Percentiles rank a stretch among this genome's conserved stretches.
Conservation (phyloP, 2,329 filamentous ascomycete species). For the Davidsoniella neocaledoniae region DNA sequence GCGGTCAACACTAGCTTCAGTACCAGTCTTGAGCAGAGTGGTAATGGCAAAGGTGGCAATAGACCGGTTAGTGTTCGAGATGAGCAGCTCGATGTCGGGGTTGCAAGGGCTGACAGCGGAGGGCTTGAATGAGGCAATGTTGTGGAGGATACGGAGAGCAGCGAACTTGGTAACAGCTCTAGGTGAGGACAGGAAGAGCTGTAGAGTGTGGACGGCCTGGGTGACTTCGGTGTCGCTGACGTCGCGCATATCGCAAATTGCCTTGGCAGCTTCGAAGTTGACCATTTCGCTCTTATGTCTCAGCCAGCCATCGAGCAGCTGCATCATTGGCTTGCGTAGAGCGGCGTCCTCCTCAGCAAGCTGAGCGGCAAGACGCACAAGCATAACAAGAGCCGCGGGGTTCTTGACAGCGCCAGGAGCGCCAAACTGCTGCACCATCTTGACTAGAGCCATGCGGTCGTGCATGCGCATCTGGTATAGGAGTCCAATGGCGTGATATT, state of each 20-base stretch:
- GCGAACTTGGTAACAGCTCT: slow-evolving; percentile 95
- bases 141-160: slow-evolving; percentile 87
- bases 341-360: slow-evolving; percentile 83
- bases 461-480: slow-evolving; percentile 96
- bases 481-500: slow-evolving; percentile 95
- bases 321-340: slow-evolving; percentile 89
- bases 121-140: slow-evolving; percentile 92
- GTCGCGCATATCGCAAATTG: slow-evolving; percentile 87
- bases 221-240: slow-evolving; percentile 81
- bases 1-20: slow-evolving; percentile 90
- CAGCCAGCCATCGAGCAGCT: slow-evolving; percentile 88
- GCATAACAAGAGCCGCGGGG: slow-evolving; percentile 77
- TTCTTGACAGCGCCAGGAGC: slow-evolving; percentile 85
- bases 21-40: slow-evolving; percentile 92
- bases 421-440: slow-evolving; percentile 99
- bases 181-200: slow-evolving; percentile 91
- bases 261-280: slow-evolving; percentile 97
- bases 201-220: slow-evolving; percentile 85
- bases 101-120: slow-evolving; percentile 86
- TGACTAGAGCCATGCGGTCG: slow-evolving; percentile 94
- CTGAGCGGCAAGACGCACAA: slow-evolving; percentile 84
- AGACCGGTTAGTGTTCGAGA: slow-evolving; percentile 91
- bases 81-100: slow-evolving; percentile 89
- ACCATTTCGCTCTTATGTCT: slow-evolving; percentile 99
- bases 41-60: slow-evolving; percentile 98